Conservation (phyloP, 106 monocot species). For the Chionographis japonica region DNA sequence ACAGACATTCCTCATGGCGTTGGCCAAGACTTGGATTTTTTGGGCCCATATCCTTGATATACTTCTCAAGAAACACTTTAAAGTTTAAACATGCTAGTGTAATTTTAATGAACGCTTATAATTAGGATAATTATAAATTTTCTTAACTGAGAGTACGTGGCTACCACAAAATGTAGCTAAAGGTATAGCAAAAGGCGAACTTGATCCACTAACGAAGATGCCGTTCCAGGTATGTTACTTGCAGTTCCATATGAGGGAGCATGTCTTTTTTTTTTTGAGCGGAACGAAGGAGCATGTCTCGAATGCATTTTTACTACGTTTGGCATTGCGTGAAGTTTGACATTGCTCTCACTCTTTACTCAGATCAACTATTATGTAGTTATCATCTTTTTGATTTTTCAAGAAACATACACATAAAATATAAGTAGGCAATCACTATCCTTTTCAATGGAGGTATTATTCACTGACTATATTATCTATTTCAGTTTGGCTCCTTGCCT, state of each 20-base stretch:
- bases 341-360: too few species aligned
- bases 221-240: slow-evolving; percentile 68
- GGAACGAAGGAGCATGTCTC: too few species aligned
- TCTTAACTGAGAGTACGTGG: slow-evolving; percentile 69
- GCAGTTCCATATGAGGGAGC: not conserved
- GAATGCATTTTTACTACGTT: too few species aligned
- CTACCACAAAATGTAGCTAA: slow-evolving; percentile 55
- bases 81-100: not conserved
- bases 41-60: slow-evolving; percentile 96
- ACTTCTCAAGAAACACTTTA: slow-evolving; percentile 7
- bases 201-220: slow-evolving; percentile 87
- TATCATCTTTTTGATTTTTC: too few species aligned
- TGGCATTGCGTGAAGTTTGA: too few species aligned
- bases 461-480: not conserved
- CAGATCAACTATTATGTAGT: too few species aligned
- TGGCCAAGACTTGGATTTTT: slow-evolving; percentile 67
- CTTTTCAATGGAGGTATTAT: not conserved
- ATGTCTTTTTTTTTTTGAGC: too few species aligned
- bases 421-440: too few species aligned
- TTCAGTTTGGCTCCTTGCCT: not conserved
- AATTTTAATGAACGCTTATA: not conserved
- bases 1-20: slow-evolving; percentile 42
- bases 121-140: slow-evolving; percentile 5
- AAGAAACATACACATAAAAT: too few species aligned
- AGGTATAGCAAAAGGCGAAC: slow-evolving; percentile 78